Conservation (phyloP, 352 stramenopile species). For the Blastocystis sp. region DNA sequence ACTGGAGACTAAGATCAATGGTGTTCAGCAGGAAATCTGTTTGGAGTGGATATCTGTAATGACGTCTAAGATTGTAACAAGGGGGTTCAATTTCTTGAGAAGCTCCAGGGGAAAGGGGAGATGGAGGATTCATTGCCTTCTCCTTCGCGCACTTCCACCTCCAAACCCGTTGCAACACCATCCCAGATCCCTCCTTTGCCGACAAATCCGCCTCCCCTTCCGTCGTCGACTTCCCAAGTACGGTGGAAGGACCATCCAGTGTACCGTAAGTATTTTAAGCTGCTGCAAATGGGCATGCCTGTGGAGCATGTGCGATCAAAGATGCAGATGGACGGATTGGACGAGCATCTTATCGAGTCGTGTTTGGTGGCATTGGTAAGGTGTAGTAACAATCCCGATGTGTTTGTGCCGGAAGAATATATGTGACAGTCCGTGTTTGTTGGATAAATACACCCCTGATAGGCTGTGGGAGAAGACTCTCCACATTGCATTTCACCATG, state of each 20-base stretch:
- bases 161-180: not conserved
- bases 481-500: not conserved
- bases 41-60: not conserved
- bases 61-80: not conserved
- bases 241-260: conserved; percentile 18
- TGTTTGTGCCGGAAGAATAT: not conserved
- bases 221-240: not conserved
- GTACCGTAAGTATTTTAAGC: not conserved
- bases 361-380: not conserved
- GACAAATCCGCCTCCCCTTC: not conserved
- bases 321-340: not conserved
- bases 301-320: not conserved
- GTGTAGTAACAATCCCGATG: conserved; percentile 29
- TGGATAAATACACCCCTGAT: too few relatives aligned
- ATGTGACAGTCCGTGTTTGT: too few relatives aligned
- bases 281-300: not conserved
- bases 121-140: not conserved
- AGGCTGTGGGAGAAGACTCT: too few relatives aligned
- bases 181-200: not conserved
- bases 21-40: conserved; percentile 11
- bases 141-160: not conserved
- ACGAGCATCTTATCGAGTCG: not conserved
- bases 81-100: conserved; percentile 18
- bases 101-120: not conserved
- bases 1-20: conserved; percentile 15